Conservation (phyloP, 192 early-diverging fungal genomes). For the Coemansia furcata region DNA sequence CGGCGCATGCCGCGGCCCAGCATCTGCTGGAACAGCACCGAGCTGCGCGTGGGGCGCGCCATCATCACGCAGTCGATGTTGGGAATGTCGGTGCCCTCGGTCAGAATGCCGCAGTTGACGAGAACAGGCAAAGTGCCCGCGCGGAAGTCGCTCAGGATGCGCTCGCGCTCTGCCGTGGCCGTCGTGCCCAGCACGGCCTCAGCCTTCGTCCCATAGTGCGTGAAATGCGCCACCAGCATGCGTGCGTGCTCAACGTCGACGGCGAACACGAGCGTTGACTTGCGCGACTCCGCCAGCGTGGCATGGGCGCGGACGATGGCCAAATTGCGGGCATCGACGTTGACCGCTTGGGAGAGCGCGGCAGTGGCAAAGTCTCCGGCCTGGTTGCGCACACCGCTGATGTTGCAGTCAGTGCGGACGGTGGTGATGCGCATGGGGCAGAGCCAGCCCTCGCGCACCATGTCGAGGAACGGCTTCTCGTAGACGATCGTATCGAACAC, state of each 20-base stretch:
- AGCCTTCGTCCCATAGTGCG: slow-evolving; percentile 41
- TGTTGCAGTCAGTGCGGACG: slow-evolving; percentile 60
- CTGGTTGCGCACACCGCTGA: slow-evolving; percentile 47
- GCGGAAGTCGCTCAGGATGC: slow-evolving; percentile 63
- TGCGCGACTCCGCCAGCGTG: slow-evolving; percentile 47
- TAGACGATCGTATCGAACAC: slow-evolving; percentile 81
- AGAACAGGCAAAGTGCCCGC: slow-evolving; percentile 66
- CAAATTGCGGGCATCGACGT: slow-evolving; percentile 57
- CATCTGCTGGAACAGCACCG: slow-evolving; percentile 94
- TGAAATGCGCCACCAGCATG: slow-evolving; percentile 57
- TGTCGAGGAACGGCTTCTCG: slow-evolving; percentile 68
- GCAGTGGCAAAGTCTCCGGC: slow-evolving; percentile 63
- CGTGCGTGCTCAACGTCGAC: slow-evolving; percentile 78
- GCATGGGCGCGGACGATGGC: slow-evolving; percentile 65
- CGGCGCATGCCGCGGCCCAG: slow-evolving; percentile 86
- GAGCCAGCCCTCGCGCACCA: slow-evolving; percentile 84
- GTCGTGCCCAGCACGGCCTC: slow-evolving; percentile 60
- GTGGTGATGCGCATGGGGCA: slow-evolving; percentile 63
- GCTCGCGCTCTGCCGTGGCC: slow-evolving; percentile 50
- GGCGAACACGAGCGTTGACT: slow-evolving; percentile 82
- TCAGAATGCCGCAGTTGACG: slow-evolving; percentile 87
- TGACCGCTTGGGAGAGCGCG: slow-evolving; percentile 60
- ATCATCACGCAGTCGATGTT: slow-evolving; percentile 85
- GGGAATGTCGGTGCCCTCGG: slow-evolving; percentile 87
- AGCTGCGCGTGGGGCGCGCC: slow-evolving; percentile 79